Evolutionary conservation across 441 rosid genomes (phyloP).

Genomic region (Codiaeum variegatum): DNA sequence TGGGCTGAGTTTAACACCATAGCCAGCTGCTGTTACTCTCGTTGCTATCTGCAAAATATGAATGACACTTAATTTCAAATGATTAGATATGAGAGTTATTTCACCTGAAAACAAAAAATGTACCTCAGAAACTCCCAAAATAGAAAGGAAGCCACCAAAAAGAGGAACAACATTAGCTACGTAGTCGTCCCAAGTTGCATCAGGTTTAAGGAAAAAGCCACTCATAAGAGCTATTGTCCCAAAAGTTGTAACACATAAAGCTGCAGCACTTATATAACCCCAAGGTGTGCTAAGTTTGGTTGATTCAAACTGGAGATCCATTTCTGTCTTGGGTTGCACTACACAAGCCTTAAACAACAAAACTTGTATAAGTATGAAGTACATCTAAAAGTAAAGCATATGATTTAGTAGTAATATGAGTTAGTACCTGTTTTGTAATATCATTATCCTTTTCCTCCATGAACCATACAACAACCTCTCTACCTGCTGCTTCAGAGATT

Average conservation of each 20-base stretch:
- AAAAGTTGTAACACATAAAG: conserved; percentile 68
- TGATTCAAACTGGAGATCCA: conserved; percentile 70
- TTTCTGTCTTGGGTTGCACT: conserved; percentile 87
- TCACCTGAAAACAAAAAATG: not conserved
- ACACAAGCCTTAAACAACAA: conserved; percentile 63
- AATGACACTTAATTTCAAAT: not conserved
- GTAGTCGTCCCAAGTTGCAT: conserved; percentile 77
- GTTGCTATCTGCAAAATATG: conserved; percentile 60
- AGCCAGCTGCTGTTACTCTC: conserved; percentile 66
- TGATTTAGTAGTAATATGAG: not conserved
- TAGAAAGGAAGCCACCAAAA: conserved; percentile 75
- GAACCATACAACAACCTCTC: conserved; percentile 82
- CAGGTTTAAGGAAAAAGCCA: conserved; percentile 84
- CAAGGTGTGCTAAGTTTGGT: conserved; percentile 77
- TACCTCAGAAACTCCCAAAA: conserved; percentile 91
- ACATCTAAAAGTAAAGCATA: not conserved
- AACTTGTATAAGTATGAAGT: not conserved
- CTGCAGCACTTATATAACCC: conserved; percentile 66
- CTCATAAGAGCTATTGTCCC: conserved; percentile 88
- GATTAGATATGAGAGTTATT: not conserved
- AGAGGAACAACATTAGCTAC: conserved; percentile 71
- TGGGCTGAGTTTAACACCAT: conserved; percentile 73
- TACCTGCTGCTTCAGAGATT: conserved; percentile 77
- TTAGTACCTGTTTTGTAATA: conserved; percentile 76
- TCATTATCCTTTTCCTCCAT: conserved; percentile 85